Percentiles rank a stretch among this genome's conserved stretches.
phyloP scores from a whole-genome alignment of 495 filamentous ascomycete species.

The Penicillium flavigenum region DNA sequence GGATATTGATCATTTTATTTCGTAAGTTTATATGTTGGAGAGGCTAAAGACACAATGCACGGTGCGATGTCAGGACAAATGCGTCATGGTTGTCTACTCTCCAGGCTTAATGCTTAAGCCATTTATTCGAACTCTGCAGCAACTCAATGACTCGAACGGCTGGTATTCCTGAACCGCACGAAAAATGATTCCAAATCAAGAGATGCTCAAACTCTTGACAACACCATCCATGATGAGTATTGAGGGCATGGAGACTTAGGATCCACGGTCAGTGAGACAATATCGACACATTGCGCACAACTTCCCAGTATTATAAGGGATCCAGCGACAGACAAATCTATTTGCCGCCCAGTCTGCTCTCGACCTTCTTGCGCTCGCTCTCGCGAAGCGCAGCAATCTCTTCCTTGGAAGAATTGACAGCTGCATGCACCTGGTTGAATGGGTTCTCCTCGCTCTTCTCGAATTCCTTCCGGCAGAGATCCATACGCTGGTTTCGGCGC shows the following conservation, averaged over 20 bases:
- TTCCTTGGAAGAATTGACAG: slow-evolving; percentile 73
- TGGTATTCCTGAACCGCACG: not conserved
- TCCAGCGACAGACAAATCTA: slow-evolving; percentile 17
- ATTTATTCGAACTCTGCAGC: not conserved
- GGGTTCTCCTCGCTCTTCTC: slow-evolving; percentile 90
- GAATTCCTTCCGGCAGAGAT: slow-evolving; percentile 83
- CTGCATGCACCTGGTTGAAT: slow-evolving; percentile 75
- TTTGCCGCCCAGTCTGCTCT: slow-evolving; percentile 58
- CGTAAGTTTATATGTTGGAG: slow-evolving; percentile 20
- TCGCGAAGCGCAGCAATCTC: slow-evolving; percentile 68
- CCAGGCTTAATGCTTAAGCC: not conserved
- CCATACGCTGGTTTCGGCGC: slow-evolving; percentile 74
- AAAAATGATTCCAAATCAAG: slow-evolving; percentile 1
- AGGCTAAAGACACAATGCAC: slow-evolving; percentile 5
- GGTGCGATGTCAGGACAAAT: not conserved
- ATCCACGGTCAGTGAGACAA: not conserved
- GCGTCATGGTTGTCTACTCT: not conserved
- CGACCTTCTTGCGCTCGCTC: slow-evolving; percentile 70
- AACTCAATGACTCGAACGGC: not conserved
- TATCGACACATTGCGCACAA: not conserved
- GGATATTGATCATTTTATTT: slow-evolving; percentile 29
- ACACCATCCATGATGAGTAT: slow-evolving; percentile 1
- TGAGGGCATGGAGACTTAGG: not conserved
- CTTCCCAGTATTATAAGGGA: not conserved
- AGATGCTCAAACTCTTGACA: not conserved